A percentile compares a stretch with the other conserved stretches of the same genome.
phyloP scores from a whole-genome alignment of 306 rosid genomes.

The Lathyrus tuberosus region DNA sequence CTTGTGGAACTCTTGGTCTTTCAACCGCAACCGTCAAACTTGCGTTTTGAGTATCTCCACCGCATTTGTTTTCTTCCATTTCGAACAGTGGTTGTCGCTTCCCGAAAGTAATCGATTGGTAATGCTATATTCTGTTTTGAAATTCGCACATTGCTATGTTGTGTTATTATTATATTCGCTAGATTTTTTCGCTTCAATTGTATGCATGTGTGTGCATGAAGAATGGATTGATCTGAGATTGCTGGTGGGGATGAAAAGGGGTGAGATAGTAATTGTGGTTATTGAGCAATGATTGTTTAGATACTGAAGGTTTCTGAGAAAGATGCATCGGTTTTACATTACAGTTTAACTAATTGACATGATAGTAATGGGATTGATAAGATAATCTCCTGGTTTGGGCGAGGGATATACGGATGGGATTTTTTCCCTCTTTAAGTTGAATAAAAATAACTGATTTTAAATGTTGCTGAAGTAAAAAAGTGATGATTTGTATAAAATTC shows the following conservation, averaged over 20 bases:
- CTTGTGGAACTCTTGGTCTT: too few species aligned
- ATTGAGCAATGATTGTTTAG: conserved; percentile 1
- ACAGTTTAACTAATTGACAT: neutral
- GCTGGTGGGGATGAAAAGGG: neutral
- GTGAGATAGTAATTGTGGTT: conserved; percentile 15
- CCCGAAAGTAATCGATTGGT: conserved; percentile 87
- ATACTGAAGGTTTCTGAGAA: conserved; percentile 20
- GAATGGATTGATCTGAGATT: conserved; percentile 27
- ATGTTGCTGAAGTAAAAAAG: conserved; percentile 14
- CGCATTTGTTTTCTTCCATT: too few species aligned
- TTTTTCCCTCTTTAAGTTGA: conserved; percentile 22
- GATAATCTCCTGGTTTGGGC: neutral
- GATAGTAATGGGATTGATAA: neutral
- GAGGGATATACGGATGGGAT: neutral
- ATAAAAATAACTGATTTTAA: conserved; percentile 19
- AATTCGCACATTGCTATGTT: conserved; percentile 30
- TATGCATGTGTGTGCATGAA: neutral
- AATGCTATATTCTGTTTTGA: conserved; percentile 40
- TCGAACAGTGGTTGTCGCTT: conserved; percentile 94
- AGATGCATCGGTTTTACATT: conserved; percentile 20
- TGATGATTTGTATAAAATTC: conserved; percentile 15
- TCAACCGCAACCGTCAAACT: too few species aligned
- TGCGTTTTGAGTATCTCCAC: too few species aligned
- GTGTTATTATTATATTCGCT: conserved; percentile 6
- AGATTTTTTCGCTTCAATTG: neutral